Percentiles rank a stretch among this genome's conserved stretches.
Conservation (phyloP, 371 early-diverging fungal species). For the Catenaria anguillulae region DNA sequence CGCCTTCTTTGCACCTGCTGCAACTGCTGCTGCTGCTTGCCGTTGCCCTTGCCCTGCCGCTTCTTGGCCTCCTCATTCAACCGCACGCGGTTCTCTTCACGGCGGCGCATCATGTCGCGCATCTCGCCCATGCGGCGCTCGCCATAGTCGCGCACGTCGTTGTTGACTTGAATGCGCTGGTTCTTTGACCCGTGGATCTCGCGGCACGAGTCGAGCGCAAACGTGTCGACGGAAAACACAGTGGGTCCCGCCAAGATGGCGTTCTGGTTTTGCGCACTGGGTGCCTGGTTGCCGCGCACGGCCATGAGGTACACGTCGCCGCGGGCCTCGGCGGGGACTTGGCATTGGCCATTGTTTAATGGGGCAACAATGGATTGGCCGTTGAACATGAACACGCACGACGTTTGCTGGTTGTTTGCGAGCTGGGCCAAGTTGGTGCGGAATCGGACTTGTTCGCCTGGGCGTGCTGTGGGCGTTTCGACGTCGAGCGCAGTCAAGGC, state of each 20-base stretch:
- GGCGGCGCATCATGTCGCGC: background rate
- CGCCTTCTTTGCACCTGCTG: no score
- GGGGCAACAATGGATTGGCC: background rate
- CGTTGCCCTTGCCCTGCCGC: background rate
- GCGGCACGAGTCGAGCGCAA: background rate
- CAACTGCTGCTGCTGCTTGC: no score
- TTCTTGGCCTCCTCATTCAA: background rate
- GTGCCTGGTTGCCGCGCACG: background rate
- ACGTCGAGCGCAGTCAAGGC: background rate
- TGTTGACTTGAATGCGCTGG: background rate
- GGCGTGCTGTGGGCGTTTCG: background rate
- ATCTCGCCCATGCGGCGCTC: background rate
- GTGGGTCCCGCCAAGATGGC: background rate
- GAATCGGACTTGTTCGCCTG: background rate
- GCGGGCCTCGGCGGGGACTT: background rate
- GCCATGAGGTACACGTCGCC: background rate
- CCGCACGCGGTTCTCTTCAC: background rate
- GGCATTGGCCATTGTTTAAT: background rate
- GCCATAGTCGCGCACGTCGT: background rate
- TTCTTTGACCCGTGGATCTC: background rate
- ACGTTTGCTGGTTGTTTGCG: background rate
- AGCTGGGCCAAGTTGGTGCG: background rate
- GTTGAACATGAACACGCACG: background rate
- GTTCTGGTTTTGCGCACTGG: background rate
- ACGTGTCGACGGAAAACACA: background rate